Evolutionary conservation across 2,329 filamentous ascomycete species (phyloP).

Genomic region (Keithomyces neogunnii): DNA sequence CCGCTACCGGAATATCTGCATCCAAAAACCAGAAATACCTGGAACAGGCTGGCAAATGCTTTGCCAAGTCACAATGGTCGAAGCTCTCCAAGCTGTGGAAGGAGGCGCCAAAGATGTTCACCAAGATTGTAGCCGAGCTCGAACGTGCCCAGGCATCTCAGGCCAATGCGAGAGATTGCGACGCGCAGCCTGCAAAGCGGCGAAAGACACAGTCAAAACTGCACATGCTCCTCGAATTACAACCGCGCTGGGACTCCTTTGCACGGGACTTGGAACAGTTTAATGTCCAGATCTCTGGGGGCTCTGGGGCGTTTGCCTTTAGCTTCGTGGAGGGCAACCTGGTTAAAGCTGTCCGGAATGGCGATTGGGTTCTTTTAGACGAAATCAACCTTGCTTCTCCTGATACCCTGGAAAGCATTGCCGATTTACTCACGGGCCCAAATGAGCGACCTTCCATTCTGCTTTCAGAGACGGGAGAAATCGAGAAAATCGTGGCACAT

Average conservation of each 20-base stretch:
- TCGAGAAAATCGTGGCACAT: constrained; percentile 82
- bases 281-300: constrained; percentile 66
- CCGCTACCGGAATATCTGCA: constrained; percentile 72
- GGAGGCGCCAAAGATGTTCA: constrained; percentile 82
- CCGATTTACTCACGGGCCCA: constrained; percentile 72
- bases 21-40: constrained; percentile 85
- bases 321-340: constrained; percentile 95
- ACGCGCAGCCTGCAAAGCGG: constrained; percentile 59
- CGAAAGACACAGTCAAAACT: constrained; percentile 60
- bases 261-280: constrained; percentile 66
- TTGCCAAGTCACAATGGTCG: constrained; percentile 80
- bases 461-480: constrained; percentile 86
- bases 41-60: constrained; percentile 68
- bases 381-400: constrained; percentile 95
- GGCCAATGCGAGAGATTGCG: constrained; percentile 22
- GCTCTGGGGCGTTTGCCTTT: constrained; percentile 76
- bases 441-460: constrained; percentile 72
- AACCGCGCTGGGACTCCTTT: constrained; percentile 73
- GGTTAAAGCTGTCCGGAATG: constrained; percentile 89
- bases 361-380: constrained; percentile 93
- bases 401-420: constrained; percentile 89
- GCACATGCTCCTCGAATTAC: constrained; percentile 48
- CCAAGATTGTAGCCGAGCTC: constrained; percentile 54
- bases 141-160: constrained; percentile 34
- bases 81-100: constrained; percentile 79